Evolutionary conservation across 208 protist genomes (phyloP).

Genomic region (Leishmania turanica): DNA sequence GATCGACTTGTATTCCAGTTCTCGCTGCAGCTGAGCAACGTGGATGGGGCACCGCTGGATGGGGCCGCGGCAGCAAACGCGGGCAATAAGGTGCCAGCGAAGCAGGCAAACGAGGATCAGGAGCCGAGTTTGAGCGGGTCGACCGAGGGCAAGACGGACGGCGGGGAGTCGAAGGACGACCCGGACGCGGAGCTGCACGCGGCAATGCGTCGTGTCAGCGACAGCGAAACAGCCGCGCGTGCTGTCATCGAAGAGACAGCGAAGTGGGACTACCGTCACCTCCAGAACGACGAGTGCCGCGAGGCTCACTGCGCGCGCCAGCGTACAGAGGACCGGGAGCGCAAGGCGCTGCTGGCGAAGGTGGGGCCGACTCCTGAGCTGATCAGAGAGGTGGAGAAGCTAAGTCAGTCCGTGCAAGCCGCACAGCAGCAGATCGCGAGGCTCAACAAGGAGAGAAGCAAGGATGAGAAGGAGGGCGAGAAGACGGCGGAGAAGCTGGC

Average conservation of each 20-base stretch:
- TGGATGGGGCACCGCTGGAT: slow-evolving; percentile 38
- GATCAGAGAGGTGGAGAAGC: slow-evolving; percentile 58
- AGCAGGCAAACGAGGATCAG: slow-evolving; percentile 18
- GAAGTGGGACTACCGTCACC: slow-evolving; percentile 26
- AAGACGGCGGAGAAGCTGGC: slow-evolving; percentile 48
- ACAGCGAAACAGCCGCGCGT: slow-evolving; percentile 15
- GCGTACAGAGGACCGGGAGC: slow-evolving; percentile 64
- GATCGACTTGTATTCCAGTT: slow-evolving; percentile 81
- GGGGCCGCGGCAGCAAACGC: slow-evolving; percentile 10
- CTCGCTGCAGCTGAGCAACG: slow-evolving; percentile 42
- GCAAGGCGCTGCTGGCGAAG: slow-evolving; percentile 61
- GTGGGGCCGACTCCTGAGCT: slow-evolving; percentile 68
- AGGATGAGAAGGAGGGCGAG: slow-evolving; percentile 55
- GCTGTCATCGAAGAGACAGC: slow-evolving; percentile 6
- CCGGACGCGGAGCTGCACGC: slow-evolving; percentile 20
- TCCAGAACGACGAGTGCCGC: slow-evolving; percentile 59
- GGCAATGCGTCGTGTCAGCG: slow-evolving; percentile 11
- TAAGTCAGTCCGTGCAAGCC: slow-evolving; percentile 50
- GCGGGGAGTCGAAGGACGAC: slow-evolving; percentile 32
- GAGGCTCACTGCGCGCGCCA: slow-evolving; percentile 53
- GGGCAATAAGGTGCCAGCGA: slow-evolving; percentile 15
- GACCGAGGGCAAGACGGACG: slow-evolving; percentile 22
- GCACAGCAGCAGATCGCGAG: slow-evolving; percentile 60
- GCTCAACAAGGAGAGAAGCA: slow-evolving; percentile 62
- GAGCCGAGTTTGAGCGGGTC: slow-evolving; percentile 22